Evolutionary conservation across 225 moss, liverwort and hornwort species (phyloP).

Genomic region (Bryum argenteum): DNA sequence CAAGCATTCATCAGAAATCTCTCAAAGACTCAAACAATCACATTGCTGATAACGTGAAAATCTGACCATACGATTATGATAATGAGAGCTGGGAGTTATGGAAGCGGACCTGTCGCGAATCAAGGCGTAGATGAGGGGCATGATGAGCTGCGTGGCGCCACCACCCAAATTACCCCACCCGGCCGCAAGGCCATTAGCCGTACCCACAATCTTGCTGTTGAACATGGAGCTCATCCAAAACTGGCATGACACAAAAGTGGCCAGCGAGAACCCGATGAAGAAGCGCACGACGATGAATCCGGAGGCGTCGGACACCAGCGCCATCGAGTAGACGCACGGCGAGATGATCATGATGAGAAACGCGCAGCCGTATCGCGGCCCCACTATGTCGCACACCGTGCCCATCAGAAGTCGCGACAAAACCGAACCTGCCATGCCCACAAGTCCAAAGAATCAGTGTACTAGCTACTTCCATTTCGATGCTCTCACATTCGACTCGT

Average conservation of each 20-base stretch:
- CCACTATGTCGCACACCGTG: slow-evolving; percentile 74
- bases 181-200: slow-evolving; percentile 78
- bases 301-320: slow-evolving; percentile 37
- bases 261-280: slow-evolving; percentile 86
- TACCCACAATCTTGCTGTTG: slow-evolving; percentile 78
- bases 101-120: slow-evolving; percentile 37
- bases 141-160: slow-evolving; percentile 82
- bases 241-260: slow-evolving; percentile 87
- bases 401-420: slow-evolving; percentile 82
- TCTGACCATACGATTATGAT: too few relatives aligned
- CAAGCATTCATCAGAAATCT: not conserved
- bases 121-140: slow-evolving; percentile 74
- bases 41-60: too few relatives aligned
- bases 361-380: slow-evolving; percentile 84
- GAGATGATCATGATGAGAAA: slow-evolving; percentile 66
- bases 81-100: too few relatives aligned
- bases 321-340: slow-evolving; percentile 77
- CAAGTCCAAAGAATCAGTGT: not conserved
- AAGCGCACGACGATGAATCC: slow-evolving; percentile 78
- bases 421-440: slow-evolving; percentile 52
- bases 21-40: too few relatives aligned
- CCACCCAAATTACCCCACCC: slow-evolving; percentile 93
- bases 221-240: slow-evolving; percentile 98
- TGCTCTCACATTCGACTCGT: not conserved
- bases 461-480: not conserved